A percentile compares a stretch with the other conserved stretches of the same genome.
Conservation (phyloP, 768 basidiomycete genomes). For the Russula brevipes region DNA sequence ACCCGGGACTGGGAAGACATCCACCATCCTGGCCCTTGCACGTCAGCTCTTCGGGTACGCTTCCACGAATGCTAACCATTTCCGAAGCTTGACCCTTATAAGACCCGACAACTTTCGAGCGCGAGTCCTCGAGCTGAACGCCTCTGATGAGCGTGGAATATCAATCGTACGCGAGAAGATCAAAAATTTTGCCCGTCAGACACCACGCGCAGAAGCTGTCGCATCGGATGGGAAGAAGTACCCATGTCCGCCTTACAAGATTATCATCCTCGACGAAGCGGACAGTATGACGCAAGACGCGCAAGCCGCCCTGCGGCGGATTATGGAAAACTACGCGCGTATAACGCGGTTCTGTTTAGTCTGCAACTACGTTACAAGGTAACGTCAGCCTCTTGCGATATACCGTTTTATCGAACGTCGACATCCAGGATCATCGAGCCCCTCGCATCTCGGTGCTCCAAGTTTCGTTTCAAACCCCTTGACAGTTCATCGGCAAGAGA, state of each 20-base stretch:
- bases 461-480: constrained; percentile 95
- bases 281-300: constrained; percentile 99
- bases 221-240: constrained; percentile 80
- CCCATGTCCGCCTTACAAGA: constrained; percentile 97
- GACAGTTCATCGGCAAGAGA: constrained; percentile 69
- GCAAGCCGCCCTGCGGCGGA: constrained; percentile 92
- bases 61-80: not conserved
- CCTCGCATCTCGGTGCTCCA: constrained; percentile 96
- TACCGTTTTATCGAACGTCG: not conserved
- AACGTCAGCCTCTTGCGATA: not conserved
- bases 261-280: constrained; percentile 97
- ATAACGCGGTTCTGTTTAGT: constrained; percentile 98
- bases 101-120: constrained; percentile 93
- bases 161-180: constrained; percentile 96
- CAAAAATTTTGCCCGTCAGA: constrained; percentile 94
- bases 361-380: constrained; percentile 96
- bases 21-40: constrained; percentile 91
- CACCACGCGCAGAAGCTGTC: constrained; percentile 67
- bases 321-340: constrained; percentile 98
- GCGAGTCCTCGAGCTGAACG: constrained; percentile 94
- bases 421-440: constrained; percentile 88
- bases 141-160: constrained; percentile 98
- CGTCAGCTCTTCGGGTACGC: constrained; percentile 90
- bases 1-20: constrained; percentile 98
- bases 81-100: not conserved